Percentiles rank a stretch among this genome's conserved stretches.
Evolutionary conservation across 2,329 filamentous ascomycete genomes (phyloP).

Genomic region (Fonsecaea nubica): DNA sequence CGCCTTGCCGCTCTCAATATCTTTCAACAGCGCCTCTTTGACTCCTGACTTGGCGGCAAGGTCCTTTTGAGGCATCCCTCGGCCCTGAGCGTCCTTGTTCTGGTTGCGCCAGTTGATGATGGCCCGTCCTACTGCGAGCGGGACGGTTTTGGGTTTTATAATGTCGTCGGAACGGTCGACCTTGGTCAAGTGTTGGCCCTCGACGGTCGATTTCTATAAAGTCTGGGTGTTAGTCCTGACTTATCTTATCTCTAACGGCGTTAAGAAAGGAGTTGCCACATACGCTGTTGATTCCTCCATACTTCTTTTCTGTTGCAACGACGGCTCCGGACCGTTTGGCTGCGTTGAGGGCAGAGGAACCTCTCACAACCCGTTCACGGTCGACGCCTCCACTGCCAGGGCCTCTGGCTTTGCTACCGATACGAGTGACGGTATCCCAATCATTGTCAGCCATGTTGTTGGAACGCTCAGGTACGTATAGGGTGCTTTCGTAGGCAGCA

Average conservation of each 20-base stretch:
- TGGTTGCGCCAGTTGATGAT: conserved; percentile 80
- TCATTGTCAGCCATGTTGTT: conserved; percentile 53
- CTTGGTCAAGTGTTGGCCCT: conserved; percentile 96
- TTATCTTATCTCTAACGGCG: too few relatives aligned
- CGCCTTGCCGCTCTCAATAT: conserved; percentile 82
- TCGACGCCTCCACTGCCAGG: conserved; percentile 62
- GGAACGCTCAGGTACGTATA: not conserved
- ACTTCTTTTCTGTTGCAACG: conserved; percentile 92
- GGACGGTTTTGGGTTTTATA: conserved; percentile 93
- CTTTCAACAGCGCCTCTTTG: conserved; percentile 76
- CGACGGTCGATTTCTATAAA: conserved; percentile 58
- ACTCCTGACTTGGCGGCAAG: conserved; percentile 88
- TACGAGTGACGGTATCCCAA: conserved; percentile 90
- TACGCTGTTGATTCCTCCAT: conserved; percentile 77
- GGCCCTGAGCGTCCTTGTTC: conserved; percentile 59
- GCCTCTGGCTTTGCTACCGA: conserved; percentile 81
- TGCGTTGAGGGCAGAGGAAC: conserved; percentile 84
- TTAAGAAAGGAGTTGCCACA: conserved; percentile 46
- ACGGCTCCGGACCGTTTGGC: conserved; percentile 80
- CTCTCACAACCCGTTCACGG: conserved; percentile 88
- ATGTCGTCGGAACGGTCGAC: conserved; percentile 97
- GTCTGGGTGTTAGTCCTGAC: not conserved
- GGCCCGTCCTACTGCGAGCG: conserved; percentile 77
- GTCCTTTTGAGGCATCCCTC: conserved; percentile 83
- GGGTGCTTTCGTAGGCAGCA: conserved; percentile 7